These are phyloP conservation scores for Coemansia sp. DNA, from an alignment of 192 early-diverging fungal genomes.

Conservation along the genomic window DNA sequence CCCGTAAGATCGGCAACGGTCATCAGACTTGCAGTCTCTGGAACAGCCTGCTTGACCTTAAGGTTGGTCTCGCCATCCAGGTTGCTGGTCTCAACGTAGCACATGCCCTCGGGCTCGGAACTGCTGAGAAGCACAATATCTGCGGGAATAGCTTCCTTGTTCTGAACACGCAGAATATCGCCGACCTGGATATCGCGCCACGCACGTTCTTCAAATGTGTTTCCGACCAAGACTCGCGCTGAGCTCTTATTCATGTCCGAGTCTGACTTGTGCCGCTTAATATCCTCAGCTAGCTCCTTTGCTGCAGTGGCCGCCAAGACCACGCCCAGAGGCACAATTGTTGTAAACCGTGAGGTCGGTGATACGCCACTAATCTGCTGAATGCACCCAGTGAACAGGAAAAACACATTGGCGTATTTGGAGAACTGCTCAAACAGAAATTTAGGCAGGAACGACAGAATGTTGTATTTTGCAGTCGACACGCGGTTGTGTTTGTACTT, in stretches of 20 bases:
- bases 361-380: slow-evolving; percentile 97
- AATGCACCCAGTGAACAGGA: slow-evolving; percentile 94
- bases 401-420: slow-evolving; percentile 99
- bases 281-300: slow-evolving; percentile 95
- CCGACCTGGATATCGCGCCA: slow-evolving; percentile 81
- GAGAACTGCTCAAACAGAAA: slow-evolving; percentile 97
- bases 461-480: slow-evolving; percentile 95
- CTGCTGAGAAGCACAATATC: slow-evolving; percentile 89
- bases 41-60: slow-evolving; percentile 92
- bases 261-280: slow-evolving; percentile 74
- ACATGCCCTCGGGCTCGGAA: slow-evolving; percentile 92
- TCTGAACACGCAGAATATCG: slow-evolving; percentile 88
- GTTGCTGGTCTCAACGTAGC: slow-evolving; percentile 98
- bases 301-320: slow-evolving; percentile 86
- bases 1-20: slow-evolving; percentile 66
- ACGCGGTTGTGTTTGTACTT: slow-evolving; percentile 92
- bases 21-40: slow-evolving; percentile 75
- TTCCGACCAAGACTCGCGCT: slow-evolving; percentile 60
- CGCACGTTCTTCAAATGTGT: slow-evolving; percentile 67
- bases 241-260: slow-evolving; percentile 67
- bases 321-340: slow-evolving; percentile 77
- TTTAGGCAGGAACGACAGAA: slow-evolving; percentile 89
- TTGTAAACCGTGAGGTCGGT: slow-evolving; percentile 87
- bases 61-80: slow-evolving; percentile 98
- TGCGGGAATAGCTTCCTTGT: slow-evolving; percentile 85